Evolutionary conservation across 2,329 filamentous ascomycete genomes (phyloP).

Genomic region (Microsporum ferrugineum): DNA sequence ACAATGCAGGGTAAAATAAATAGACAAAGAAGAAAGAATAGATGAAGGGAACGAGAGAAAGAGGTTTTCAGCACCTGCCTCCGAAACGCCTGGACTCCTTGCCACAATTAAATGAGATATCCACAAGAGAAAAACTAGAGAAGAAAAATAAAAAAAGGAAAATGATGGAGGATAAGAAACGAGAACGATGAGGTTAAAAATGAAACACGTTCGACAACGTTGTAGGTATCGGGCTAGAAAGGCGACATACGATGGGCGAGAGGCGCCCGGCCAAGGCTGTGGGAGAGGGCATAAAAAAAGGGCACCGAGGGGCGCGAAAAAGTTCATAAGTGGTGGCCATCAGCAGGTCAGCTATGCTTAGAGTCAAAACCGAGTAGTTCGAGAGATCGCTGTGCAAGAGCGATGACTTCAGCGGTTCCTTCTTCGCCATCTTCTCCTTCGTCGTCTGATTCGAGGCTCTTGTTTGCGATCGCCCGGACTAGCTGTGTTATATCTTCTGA

Average conservation of each 20-base stretch:
- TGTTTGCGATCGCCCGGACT: constrained; percentile 83
- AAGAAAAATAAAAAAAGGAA: neutral
- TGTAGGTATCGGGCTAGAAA: neutral
- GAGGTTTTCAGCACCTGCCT: constrained; percentile 1
- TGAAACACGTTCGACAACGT: neutral
- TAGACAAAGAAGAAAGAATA: neutral
- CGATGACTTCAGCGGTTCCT: constrained; percentile 81
- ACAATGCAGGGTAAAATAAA: neutral
- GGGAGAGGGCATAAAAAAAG: neutral
- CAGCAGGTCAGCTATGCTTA: neutral
- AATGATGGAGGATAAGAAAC: neutral
- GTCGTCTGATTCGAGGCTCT: constrained; percentile 75
- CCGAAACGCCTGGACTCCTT: constrained; percentile 3
- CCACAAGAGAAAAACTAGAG: neutral
- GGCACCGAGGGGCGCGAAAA: neutral
- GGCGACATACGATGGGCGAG: neutral
- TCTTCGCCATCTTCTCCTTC: constrained; percentile 86
- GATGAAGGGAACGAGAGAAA: neutral
- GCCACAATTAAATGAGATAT: neutral
- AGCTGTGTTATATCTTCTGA: constrained; percentile 85
- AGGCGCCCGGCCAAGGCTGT: neutral
- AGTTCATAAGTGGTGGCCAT: neutral
- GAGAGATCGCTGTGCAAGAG: constrained; percentile 76
- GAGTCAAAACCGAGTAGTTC: constrained; percentile 51
- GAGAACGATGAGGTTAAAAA: neutral